Evolutionary conservation across 768 basidiomycete genomes (phyloP), one percentile per base, ranked within the genome.

Genomic region (Rhizopogon rudus): DNA sequence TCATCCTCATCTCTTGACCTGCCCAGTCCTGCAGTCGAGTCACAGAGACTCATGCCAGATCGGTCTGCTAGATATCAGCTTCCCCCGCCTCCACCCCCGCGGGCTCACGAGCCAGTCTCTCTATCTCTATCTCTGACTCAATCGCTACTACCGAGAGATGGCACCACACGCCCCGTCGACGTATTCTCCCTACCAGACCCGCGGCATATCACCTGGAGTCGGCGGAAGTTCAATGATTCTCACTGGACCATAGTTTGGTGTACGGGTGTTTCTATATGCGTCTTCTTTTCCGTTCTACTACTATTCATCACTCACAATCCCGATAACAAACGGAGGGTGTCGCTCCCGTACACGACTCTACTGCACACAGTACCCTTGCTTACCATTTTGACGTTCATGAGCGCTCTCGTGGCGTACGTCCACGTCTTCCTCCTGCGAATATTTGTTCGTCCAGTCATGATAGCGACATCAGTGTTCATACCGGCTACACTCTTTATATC

Each of bases 401-500:
- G 87, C 63, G 88, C 91, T 10, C 68, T 75, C 20, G 80, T 81
- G 44, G 87, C 90, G 7, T 93, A 93, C 65, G 70, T 76, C 42
- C 88, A 91, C 66, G 82, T 92, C 42, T 78, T 84, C 59, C 77
- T 95, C 41, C 72, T 96, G 49, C 83, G 86, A 55, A 77, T 91
- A 56, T 93, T 93, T 61, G 88, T 91, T 55, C 82, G 86, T 54
- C 93, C 93, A 16, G 88, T 92, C 49, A 84, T 96, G 76, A 71
- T 92, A 39, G 79, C 78, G 22, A 91, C 89, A 0, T 84, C 85
- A 16, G 75, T 93, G 28, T 87, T 88, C 63, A 82, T 90, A 46
- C 90, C 91, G 40, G 79, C 80, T 28, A 84, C 86, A 0, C 73
- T 93, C 57, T 78, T 89, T 63, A 75, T 90, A 48, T 90, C 87